These are phyloP conservation scores for Boletus rubescentipes DNA, from an alignment of 768 basidiomycete species.

Conservation along the genomic window DNA sequence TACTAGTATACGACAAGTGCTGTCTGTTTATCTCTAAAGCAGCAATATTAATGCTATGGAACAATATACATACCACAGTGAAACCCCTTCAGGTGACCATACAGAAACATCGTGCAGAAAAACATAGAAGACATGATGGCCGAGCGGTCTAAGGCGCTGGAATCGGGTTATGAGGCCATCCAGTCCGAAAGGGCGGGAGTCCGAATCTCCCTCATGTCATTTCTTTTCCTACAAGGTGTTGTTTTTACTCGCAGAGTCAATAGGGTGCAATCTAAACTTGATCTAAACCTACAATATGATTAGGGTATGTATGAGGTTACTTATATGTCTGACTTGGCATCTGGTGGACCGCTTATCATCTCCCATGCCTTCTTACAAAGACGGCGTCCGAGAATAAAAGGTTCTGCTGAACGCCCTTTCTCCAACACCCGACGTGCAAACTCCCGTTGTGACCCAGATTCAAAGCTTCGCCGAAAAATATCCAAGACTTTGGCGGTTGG, in stretches of 20 bases:
- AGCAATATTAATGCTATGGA: too few species aligned
- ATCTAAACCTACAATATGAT: conserved; percentile 10
- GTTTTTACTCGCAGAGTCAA: background rate
- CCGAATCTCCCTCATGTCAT: conserved; percentile 36
- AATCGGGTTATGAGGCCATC: conserved; percentile 38
- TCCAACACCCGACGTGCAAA: conserved; percentile 61
- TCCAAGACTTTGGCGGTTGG: conserved; percentile 54
- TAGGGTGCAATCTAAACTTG: conserved; percentile 2
- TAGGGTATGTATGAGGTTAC: conserved; percentile 24
- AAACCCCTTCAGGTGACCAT: background rate
- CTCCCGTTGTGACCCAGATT: conserved; percentile 56
- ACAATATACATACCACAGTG: too few species aligned
- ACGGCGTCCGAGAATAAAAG: conserved; percentile 45
- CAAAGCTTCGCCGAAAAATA: conserved; percentile 52
- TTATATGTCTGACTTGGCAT: conserved; percentile 27
- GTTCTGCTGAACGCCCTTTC: conserved; percentile 63
- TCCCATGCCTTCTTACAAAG: conserved; percentile 41
- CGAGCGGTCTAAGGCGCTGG: conserved; percentile 63
- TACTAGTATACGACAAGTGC: too few species aligned
- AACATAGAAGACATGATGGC: conserved; percentile 40
- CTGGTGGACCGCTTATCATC: conserved; percentile 33
- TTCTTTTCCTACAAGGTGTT: background rate
- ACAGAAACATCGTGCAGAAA: background rate
- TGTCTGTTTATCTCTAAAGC: too few species aligned
- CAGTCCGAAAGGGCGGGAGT: conserved; percentile 38